Evolutionary conservation across 2,329 filamentous ascomycete species (phyloP).

Genomic region (Cryphonectria carpinicola): DNA sequence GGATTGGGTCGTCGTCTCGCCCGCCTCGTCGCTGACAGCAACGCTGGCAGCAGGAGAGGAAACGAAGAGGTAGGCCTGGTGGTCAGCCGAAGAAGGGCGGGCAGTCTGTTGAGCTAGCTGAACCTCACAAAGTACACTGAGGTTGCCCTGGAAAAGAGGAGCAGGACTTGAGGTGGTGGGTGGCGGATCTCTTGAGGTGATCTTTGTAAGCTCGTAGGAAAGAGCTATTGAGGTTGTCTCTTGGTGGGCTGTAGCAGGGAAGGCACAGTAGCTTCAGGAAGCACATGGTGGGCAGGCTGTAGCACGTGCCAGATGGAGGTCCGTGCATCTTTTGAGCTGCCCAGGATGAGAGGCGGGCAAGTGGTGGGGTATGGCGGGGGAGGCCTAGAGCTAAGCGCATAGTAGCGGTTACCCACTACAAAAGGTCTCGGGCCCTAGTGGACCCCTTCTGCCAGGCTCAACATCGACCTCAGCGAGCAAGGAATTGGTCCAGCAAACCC

Average conservation of each 20-base stretch:
- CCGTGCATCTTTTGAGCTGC: neutral
- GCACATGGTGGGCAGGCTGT: neutral
- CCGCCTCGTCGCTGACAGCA: neutral
- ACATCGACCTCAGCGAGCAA: neutral
- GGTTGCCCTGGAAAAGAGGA: neutral
- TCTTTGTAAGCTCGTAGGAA: neutral
- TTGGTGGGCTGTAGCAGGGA: neutral
- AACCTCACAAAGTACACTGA: neutral
- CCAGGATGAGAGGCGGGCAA: neutral
- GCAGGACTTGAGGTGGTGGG: neutral
- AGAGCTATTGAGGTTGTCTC: neutral
- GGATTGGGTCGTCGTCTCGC: neutral
- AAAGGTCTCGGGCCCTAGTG: neutral
- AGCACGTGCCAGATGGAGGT: neutral
- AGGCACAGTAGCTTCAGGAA: neutral
- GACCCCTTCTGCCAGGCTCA: neutral
- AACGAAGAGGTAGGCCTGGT: neutral
- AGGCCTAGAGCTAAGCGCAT: neutral
- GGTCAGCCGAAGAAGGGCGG: neutral
- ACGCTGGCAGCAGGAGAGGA: neutral
- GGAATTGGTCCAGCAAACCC: no score
- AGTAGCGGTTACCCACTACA: neutral
- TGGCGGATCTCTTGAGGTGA: neutral
- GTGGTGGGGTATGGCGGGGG: conserved; percentile 7
- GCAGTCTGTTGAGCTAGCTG: neutral